Conservation (phyloP, 1,284 basidiomycete genomes). For the Mycosarcoma maydis region DNA sequence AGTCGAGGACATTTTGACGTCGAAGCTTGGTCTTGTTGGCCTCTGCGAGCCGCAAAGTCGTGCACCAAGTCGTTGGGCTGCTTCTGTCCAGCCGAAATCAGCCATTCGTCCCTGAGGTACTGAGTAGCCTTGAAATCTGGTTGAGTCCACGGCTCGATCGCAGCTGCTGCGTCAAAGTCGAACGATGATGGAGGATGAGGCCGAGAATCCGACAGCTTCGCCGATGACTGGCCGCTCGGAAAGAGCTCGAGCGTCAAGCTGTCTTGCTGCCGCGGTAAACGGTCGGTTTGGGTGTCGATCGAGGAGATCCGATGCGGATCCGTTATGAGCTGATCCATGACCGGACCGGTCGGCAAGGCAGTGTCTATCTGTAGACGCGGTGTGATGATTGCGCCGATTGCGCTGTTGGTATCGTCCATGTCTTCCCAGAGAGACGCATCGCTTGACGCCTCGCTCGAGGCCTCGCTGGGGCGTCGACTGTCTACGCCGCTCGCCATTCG, state of each 20-base stretch:
- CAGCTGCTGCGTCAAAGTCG: constrained; percentile 16
- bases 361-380: too few relatives aligned
- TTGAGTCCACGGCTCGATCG: constrained; percentile 17
- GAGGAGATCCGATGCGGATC: constrained; percentile 13
- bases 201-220: not conserved
- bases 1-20: not conserved
- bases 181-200: constrained; percentile 7
- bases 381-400: constrained; percentile 24
- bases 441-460: constrained; percentile 41
- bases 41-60: not conserved
- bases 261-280: constrained; percentile 3
- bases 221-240: constrained; percentile 10
- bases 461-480: constrained; percentile 18
- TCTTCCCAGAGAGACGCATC: constrained; percentile 38
- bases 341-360: too few relatives aligned
- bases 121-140: constrained; percentile 14
- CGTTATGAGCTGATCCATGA: too few relatives aligned
- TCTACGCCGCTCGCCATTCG: constrained; percentile 13
- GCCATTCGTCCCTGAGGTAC: constrained; percentile 27
- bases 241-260: constrained; percentile 29
- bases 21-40: not conserved
- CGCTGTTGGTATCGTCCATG: constrained; percentile 15
- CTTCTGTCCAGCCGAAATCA: constrained; percentile 32
- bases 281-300: constrained; percentile 1
- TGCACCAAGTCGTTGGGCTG: constrained; percentile 20